A percentile compares a stretch with the other conserved stretches of the same genome.
Conservation (phyloP, 169 alveolate genomes). For the Eimeria necatrix region DNA sequence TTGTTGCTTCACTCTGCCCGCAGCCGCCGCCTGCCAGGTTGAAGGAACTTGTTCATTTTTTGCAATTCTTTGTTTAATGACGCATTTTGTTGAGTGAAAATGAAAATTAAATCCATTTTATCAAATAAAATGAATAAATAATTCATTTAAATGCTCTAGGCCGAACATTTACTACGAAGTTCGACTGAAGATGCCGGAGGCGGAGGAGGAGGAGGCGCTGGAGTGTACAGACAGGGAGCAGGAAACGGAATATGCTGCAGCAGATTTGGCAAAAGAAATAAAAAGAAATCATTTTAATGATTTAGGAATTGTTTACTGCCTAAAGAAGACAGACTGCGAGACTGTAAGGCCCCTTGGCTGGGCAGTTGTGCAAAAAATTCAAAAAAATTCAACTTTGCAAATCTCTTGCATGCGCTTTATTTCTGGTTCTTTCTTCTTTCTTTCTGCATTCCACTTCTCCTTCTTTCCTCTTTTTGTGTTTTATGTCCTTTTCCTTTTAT, state of each 20-base stretch:
- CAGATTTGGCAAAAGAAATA: neutral
- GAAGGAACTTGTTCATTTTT: too few relatives aligned
- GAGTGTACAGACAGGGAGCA: neutral
- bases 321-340: conserved; percentile 80
- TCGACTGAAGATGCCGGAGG: conserved; percentile 23
- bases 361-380: too few relatives aligned
- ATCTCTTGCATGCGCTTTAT: neutral
- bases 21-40: too few relatives aligned
- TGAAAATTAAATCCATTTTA: too few relatives aligned
- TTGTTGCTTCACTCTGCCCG: too few relatives aligned
- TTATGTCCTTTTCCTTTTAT: neutral
- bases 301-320: conserved; percentile 96
- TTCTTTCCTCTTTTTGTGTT: neutral
- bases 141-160: neutral
- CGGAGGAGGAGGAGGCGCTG: neutral
- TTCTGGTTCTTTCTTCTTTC: neutral
- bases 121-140: too few relatives aligned
- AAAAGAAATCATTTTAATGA: neutral
- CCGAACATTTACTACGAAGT: conserved; percentile 61
- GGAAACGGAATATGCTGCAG: neutral
- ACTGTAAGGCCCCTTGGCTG: neutral
- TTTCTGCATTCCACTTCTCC: neutral
- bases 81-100: too few relatives aligned
- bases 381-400: too few relatives aligned
- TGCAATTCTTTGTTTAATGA: too few relatives aligned